These are phyloP conservation scores for Pestalotiopsis sp. DNA, from an alignment of 2,329 filamentous ascomycete genomes.

Conservation along the genomic window DNA sequence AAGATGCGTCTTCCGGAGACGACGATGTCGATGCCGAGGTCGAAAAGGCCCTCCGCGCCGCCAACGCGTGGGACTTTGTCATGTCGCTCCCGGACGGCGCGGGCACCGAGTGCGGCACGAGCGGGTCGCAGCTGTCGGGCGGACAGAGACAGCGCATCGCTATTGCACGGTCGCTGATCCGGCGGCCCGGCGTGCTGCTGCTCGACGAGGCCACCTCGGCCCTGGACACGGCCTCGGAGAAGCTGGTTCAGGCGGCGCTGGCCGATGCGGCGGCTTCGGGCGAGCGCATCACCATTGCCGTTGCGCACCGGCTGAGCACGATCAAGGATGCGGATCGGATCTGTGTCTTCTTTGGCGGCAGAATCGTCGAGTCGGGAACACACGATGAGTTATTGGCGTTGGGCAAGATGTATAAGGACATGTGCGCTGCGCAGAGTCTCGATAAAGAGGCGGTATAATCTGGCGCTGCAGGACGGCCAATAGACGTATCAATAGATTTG, in stretches of 20 bases:
- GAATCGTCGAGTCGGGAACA: constrained; percentile 53
- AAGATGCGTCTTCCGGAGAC: background rate
- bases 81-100: constrained; percentile 47
- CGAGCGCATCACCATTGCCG: constrained; percentile 22
- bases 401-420: background rate
- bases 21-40: constrained; percentile 11
- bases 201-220: constrained; percentile 37
- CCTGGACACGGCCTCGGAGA: constrained; percentile 17
- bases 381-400: constrained; percentile 44
- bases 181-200: constrained; percentile 40
- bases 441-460: background rate
- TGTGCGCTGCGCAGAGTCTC: constrained; percentile 1
- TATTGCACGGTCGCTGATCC: constrained; percentile 43
- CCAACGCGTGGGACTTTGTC: constrained; percentile 43
- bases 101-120: constrained; percentile 41
- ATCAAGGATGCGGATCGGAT: constrained; percentile 49
- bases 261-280: constrained; percentile 4
- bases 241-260: constrained; percentile 16
- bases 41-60: constrained; percentile 16
- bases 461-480: background rate
- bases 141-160: constrained; percentile 47
- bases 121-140: constrained; percentile 40
- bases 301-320: constrained; percentile 26
- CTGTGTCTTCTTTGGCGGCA: constrained; percentile 54
- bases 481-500: background rate